Evolutionary conservation across 371 early-diverging fungal genomes (phyloP).

Genomic region (Mucor velutinosus): DNA sequence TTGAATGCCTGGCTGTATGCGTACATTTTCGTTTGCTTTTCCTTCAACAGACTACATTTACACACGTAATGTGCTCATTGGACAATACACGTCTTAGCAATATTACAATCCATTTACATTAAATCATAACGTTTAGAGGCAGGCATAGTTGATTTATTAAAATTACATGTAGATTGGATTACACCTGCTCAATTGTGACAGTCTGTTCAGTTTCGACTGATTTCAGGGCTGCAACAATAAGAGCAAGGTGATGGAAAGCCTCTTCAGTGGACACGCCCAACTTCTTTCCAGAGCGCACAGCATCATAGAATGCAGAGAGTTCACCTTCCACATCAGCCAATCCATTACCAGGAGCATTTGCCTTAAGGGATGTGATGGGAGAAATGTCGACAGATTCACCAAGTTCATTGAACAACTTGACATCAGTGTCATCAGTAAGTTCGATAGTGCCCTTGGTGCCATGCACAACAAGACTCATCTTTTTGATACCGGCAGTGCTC

Average conservation of each 20-base stretch:
- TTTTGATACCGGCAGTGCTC: conserved; percentile 45
- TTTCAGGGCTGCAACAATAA: conserved; percentile 45
- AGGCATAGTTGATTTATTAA: background rate
- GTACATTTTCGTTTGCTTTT: background rate
- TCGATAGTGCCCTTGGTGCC: conserved; percentile 49
- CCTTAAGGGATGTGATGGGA: conserved; percentile 13
- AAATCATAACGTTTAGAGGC: no score
- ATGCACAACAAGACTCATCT: conserved; percentile 35
- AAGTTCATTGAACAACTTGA: conserved; percentile 31
- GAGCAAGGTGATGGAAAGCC: conserved; percentile 50
- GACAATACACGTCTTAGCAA: no score
- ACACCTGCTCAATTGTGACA: conserved; percentile 24
- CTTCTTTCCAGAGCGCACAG: conserved; percentile 26
- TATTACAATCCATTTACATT: no score
- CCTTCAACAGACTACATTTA: background rate
- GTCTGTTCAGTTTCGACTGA: conserved; percentile 38
- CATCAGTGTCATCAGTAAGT: conserved; percentile 28
- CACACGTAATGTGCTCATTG: no score
- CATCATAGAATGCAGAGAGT: conserved; percentile 37
- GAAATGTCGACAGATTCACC: conserved; percentile 24
- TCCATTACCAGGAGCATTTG: conserved; percentile 26
- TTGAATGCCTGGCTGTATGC: background rate
- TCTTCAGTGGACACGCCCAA: conserved; percentile 42
- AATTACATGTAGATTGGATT: background rate
- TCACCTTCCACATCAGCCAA: conserved; percentile 53